Evolutionary conservation across 495 filamentous ascomycete species (phyloP).

Genomic region (Podospora comata): DNA sequence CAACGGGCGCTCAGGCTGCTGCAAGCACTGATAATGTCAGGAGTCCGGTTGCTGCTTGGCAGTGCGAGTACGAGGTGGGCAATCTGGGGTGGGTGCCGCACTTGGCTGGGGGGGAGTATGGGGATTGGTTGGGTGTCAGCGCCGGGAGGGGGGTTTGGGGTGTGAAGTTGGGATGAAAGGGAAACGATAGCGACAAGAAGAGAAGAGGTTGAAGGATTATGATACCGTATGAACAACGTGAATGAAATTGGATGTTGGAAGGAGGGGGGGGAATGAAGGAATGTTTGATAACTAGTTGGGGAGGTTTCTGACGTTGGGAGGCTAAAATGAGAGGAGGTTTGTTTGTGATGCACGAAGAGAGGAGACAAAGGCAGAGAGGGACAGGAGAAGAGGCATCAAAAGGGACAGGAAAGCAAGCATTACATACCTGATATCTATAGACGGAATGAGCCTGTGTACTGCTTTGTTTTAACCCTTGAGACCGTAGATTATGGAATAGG

Average conservation of each 20-base stretch:
- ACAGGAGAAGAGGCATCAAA: conserved; percentile 1
- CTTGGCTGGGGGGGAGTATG: conserved; percentile 64
- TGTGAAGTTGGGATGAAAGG: conserved; percentile 26
- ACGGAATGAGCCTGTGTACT: background rate
- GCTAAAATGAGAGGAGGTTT: background rate
- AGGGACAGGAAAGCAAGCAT: background rate
- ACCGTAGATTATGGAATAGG: background rate
- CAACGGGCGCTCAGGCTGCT: conserved; percentile 19
- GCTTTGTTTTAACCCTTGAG: background rate
- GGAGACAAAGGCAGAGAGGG: background rate
- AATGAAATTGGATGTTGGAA: background rate
- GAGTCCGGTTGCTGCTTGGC: conserved; percentile 80
- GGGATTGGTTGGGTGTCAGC: conserved; percentile 92
- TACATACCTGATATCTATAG: conserved; percentile 7
- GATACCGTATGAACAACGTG: conserved; percentile 1
- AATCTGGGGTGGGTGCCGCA: conserved; percentile 94
- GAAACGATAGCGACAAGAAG: background rate
- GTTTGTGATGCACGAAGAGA: background rate
- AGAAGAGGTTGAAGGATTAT: background rate
- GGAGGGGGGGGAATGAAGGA: background rate
- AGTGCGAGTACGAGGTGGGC: conserved; percentile 92
- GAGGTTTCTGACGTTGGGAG: background rate
- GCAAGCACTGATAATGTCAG: conserved; percentile 48
- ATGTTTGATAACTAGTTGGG: no score
- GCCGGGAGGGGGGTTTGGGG: conserved; percentile 92